A percentile compares a stretch with the other conserved stretches of the same genome.
phyloP scores from a whole-genome alignment of 2,329 filamentous ascomycete genomes.

The Colletotrichum eremochloae region DNA sequence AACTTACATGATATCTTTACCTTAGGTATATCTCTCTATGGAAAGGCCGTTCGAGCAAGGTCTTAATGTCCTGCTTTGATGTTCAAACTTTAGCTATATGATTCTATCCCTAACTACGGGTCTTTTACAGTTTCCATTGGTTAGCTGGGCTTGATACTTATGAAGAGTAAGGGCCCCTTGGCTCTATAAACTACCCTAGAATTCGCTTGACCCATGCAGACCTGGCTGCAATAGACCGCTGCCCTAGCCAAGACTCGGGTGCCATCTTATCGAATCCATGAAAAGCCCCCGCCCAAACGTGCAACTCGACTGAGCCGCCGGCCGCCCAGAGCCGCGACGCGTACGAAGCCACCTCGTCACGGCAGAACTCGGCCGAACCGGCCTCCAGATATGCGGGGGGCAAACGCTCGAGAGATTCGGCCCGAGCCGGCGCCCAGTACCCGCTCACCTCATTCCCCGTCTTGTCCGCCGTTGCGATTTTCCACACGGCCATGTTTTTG shows the following conservation, averaged over 20 bases:
- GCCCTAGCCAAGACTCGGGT: slow-evolving; percentile 26
- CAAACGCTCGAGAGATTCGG: slow-evolving; percentile 40
- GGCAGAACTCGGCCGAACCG: slow-evolving; percentile 44
- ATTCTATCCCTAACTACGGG: too few species aligned
- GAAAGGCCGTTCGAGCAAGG: too few species aligned
- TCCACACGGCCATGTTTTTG: slow-evolving; percentile 42
- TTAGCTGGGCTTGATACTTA: too few species aligned
- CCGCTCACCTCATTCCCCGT: slow-evolving; percentile 37
- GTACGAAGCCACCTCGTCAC: slow-evolving; percentile 43
- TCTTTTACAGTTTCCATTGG: too few species aligned
- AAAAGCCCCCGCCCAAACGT: slow-evolving; percentile 57
- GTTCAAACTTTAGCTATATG: too few species aligned
- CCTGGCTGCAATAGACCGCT: neutral
- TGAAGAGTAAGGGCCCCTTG: too few species aligned
- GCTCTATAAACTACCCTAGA: too few species aligned
- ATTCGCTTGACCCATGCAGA: too few species aligned
- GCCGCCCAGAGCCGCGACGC: slow-evolving; percentile 54
- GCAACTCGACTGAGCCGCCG: slow-evolving; percentile 56
- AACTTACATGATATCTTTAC: too few species aligned
- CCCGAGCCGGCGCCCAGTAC: slow-evolving; percentile 43
- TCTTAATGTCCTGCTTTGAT: too few species aligned
- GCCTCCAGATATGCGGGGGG: slow-evolving; percentile 45
- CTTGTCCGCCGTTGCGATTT: slow-evolving; percentile 37
- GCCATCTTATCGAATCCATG: slow-evolving; percentile 53
- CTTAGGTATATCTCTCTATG: too few species aligned